Conservation (phyloP, 331 rosid genomes). For the Malus hybrid region DNA sequence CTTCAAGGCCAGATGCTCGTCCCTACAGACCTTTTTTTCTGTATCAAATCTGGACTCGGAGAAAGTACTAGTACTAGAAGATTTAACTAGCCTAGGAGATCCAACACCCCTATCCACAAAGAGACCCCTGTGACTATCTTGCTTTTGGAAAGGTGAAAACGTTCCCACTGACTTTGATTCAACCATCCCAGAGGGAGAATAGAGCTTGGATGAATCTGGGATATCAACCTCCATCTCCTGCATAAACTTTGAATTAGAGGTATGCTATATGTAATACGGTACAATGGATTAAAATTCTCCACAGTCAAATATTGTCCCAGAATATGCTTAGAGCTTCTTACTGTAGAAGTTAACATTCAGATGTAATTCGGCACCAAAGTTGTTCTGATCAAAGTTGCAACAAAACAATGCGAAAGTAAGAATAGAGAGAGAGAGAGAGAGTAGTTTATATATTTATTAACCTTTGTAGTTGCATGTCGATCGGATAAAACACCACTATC, state of each 20-base stretch:
- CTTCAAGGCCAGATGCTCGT: neutral
- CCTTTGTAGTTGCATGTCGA: conserved; percentile 45
- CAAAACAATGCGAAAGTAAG: neutral
- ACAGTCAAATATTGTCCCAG: neutral
- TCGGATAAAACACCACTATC: conserved; percentile 33
- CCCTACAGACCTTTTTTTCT: conserved; percentile 61
- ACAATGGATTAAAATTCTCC: neutral
- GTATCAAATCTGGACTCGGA: conserved; percentile 43
- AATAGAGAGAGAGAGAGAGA: neutral
- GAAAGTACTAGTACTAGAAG: conserved; percentile 62
- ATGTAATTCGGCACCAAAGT: neutral
- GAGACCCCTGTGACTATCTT: conserved; percentile 72
- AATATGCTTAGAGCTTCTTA: neutral
- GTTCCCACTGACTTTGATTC: conserved; percentile 95
- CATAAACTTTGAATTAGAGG: neutral
- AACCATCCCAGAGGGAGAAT: conserved; percentile 70
- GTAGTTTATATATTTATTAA: conserved; percentile 7
- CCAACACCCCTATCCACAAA: conserved; percentile 99
- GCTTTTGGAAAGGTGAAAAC: conserved; percentile 70
- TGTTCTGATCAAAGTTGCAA: conserved; percentile 1
- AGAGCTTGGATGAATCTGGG: conserved; percentile 68
- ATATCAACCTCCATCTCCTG: conserved; percentile 81
- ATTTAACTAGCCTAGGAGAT: conserved; percentile 83
- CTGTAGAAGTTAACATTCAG: neutral
- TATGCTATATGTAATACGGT: neutral